Evolutionary conservation across 805 yeast species (phyloP).

Genomic region (Candida anglica): DNA sequence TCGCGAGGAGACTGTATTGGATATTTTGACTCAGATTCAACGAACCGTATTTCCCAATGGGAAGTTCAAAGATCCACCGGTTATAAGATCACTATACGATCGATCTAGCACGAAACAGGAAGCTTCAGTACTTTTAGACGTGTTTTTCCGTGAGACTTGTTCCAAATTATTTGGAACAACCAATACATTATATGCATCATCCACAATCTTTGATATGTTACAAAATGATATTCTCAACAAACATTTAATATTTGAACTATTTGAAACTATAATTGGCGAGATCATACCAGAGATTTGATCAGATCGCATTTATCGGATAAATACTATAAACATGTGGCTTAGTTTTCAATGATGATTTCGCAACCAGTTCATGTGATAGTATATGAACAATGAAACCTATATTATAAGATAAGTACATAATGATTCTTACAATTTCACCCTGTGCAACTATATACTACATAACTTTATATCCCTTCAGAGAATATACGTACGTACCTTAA

Average conservation of each 20-base stretch:
- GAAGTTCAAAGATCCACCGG: constrained; percentile 42
- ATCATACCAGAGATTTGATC: constrained; percentile 40
- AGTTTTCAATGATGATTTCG: too few species aligned
- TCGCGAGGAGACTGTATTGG: constrained; percentile 45
- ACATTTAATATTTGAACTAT: constrained; percentile 53
- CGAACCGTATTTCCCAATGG: constrained; percentile 42
- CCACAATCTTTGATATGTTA: constrained; percentile 55
- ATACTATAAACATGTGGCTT: too few species aligned
- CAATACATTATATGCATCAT: constrained; percentile 61
- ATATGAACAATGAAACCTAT: too few species aligned
- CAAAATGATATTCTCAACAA: constrained; percentile 72
- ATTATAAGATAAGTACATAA: too few species aligned
- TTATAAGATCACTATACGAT: constrained; percentile 47
- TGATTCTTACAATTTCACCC: too few species aligned
- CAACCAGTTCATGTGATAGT: too few species aligned
- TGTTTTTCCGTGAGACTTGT: constrained; percentile 59
- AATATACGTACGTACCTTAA: too few species aligned
- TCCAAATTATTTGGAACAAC: constrained; percentile 70
- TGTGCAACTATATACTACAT: too few species aligned
- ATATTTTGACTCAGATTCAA: constrained; percentile 19
- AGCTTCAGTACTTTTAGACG: constrained; percentile 52
- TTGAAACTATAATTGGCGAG: constrained; percentile 55
- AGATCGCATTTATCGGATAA: too few species aligned
- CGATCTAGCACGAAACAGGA: constrained; percentile 52
- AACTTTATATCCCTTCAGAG: too few species aligned